A percentile compares a stretch with the other conserved stretches of the same genome.
Conservation (phyloP, 441 rosid genomes). For the Mallotus japonicus region DNA sequence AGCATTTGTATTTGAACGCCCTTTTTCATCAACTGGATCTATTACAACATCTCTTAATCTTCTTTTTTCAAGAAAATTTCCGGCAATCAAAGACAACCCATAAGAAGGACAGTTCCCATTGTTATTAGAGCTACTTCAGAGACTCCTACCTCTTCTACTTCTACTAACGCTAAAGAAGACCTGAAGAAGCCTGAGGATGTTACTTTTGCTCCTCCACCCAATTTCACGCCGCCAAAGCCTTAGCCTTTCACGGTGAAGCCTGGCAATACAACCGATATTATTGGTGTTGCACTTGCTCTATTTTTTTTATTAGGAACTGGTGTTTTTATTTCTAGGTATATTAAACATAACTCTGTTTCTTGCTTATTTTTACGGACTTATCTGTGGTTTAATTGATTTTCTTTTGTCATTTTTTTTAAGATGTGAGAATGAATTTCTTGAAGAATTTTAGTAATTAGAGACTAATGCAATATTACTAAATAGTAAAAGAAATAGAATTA, state of each 20-base stretch:
- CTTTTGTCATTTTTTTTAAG: not conserved
- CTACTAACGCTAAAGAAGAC: conserved; percentile 34
- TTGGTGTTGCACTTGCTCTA: conserved; percentile 66
- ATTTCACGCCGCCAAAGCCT: conserved; percentile 77
- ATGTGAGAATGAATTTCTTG: not conserved
- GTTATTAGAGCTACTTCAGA: conserved; percentile 51
- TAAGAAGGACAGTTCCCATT: conserved; percentile 34
- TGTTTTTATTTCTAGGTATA: conserved; percentile 73
- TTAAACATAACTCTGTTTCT: not conserved
- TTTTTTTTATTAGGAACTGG: conserved; percentile 79
- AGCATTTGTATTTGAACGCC: conserved; percentile 64
- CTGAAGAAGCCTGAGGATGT: conserved; percentile 20
- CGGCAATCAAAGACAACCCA: conserved; percentile 24
- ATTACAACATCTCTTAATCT: conserved; percentile 33
- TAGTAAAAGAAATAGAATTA: not conserved
- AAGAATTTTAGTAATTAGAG: not conserved
- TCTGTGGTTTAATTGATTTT: not conserved
- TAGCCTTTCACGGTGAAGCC: conserved; percentile 59
- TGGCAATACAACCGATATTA: conserved; percentile 52
- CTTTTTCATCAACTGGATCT: conserved; percentile 25
- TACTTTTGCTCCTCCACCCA: conserved; percentile 60
- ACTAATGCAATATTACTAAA: not conserved
- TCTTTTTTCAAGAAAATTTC: conserved; percentile 32
- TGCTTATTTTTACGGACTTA: not conserved
- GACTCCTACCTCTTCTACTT: conserved; percentile 33